Conservation (phyloP, 2,329 filamentous ascomycete species). For the Chalaropsis ovoidea region DNA sequence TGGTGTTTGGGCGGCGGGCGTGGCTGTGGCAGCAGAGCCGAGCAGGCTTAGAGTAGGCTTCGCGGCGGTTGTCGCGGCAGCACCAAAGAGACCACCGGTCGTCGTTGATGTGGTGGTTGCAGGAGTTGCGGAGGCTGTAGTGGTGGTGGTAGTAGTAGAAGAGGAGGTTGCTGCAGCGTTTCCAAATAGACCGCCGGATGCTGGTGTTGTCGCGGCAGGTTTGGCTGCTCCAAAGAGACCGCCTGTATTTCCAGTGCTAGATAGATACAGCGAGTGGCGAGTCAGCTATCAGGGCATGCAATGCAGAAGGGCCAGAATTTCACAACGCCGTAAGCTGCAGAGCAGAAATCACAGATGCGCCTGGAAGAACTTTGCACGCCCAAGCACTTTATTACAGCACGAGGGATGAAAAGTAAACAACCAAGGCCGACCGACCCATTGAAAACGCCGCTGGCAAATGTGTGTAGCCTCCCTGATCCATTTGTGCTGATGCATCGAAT, state of each 20-base stretch:
- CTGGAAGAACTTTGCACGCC: neutral
- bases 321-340: slow-evolving; percentile 15
- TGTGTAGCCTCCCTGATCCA: neutral
- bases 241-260: slow-evolving; percentile 26
- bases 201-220: slow-evolving; percentile 30
- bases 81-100: slow-evolving; percentile 34
- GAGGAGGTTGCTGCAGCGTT: slow-evolving; percentile 28
- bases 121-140: slow-evolving; percentile 28
- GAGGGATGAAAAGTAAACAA: slow-evolving; percentile 9
- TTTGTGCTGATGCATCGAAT: neutral
- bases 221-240: slow-evolving; percentile 19
- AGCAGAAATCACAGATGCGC: slow-evolving; percentile 7
- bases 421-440: neutral
- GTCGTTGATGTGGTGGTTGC: slow-evolving; percentile 29
- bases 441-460: neutral
- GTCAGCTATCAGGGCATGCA: slow-evolving; percentile 16
- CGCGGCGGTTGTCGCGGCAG: slow-evolving; percentile 29
- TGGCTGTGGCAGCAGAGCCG: slow-evolving; percentile 28
- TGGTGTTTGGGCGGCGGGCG: slow-evolving; percentile 23
- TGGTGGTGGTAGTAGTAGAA: slow-evolving; percentile 28
- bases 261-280: slow-evolving; percentile 6
- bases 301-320: slow-evolving; percentile 12
- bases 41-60: slow-evolving; percentile 31
- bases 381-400: neutral
- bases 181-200: slow-evolving; percentile 35